These are phyloP conservation scores for Litchi chinensis DNA, from an alignment of 345 rosid genomes.

Conservation along the genomic window DNA sequence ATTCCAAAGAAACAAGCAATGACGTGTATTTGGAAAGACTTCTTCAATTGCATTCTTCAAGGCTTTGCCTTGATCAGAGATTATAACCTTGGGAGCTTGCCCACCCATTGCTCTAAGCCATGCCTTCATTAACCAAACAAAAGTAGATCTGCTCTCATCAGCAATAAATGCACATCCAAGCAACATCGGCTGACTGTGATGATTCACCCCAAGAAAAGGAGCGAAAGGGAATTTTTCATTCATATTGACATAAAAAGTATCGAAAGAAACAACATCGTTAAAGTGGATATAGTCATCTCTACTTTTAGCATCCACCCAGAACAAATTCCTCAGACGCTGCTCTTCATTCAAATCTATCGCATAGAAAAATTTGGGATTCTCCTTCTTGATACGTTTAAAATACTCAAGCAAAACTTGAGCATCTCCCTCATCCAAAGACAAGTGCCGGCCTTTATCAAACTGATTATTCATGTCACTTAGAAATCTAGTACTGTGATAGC, in stretches of 20 bases:
- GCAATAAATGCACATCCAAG: constrained; percentile 61
- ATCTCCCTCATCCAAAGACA: constrained; percentile 45
- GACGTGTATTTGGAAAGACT: constrained; percentile 50
- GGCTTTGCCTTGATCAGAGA: constrained; percentile 50
- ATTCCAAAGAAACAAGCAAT: constrained; percentile 53
- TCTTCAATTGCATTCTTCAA: constrained; percentile 46
- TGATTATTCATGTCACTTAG: constrained; percentile 20
- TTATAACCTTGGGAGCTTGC: constrained; percentile 45
- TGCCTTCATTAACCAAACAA: constrained; percentile 54
- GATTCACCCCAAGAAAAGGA: constrained; percentile 59
- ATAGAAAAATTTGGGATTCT: constrained; percentile 59
- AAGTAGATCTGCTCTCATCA: constrained; percentile 50
- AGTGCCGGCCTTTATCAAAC: constrained; percentile 30
- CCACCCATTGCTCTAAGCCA: constrained; percentile 73
- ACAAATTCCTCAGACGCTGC: constrained; percentile 49
- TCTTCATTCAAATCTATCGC: constrained; percentile 62
- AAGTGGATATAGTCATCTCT: constrained; percentile 53
- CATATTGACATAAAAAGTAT: constrained; percentile 44
- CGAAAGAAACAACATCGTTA: constrained; percentile 55
- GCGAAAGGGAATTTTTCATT: constrained; percentile 56
- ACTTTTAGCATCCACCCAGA: constrained; percentile 63
- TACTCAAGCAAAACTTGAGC: constrained; percentile 48
- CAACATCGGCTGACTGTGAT: constrained; percentile 56
- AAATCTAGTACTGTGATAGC: constrained; percentile 12
- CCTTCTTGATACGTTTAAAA: constrained; percentile 49